phyloP scores from a whole-genome alignment of 225 moss, liverwort and hornwort genomes.

The Sphagnum contortum region DNA sequence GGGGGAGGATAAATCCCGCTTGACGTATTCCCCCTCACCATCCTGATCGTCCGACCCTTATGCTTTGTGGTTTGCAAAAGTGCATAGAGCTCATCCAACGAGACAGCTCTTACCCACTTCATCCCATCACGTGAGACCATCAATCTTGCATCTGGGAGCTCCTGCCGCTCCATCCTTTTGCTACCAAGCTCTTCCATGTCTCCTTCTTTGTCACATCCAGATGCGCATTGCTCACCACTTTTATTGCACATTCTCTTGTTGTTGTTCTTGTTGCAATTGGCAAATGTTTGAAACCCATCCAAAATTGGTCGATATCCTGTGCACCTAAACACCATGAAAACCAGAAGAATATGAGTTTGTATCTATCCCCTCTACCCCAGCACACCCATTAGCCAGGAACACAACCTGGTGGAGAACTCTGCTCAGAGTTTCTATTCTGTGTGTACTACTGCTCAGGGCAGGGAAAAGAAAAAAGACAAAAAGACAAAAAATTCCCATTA shows the following conservation, averaged over 20 bases:
- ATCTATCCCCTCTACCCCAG: not conserved
- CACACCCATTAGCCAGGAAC: not conserved
- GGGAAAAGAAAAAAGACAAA: too few species aligned
- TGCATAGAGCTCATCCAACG: constrained; percentile 50
- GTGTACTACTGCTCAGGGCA: too few species aligned
- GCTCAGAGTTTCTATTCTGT: too few species aligned
- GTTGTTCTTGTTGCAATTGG: constrained; percentile 11
- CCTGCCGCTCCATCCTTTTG: constrained; percentile 5
- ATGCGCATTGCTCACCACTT: constrained; percentile 16
- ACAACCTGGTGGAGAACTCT: too few species aligned
- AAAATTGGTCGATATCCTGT: constrained; percentile 81
- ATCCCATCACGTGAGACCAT: constrained; percentile 46
- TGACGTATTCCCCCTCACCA: constrained; percentile 69
- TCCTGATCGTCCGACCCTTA: constrained; percentile 48
- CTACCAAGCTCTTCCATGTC: constrained; percentile 53
- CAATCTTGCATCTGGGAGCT: constrained; percentile 16
- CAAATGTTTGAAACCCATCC: constrained; percentile 67
- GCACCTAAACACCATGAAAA: constrained; percentile 29
- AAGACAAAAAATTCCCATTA: not conserved
- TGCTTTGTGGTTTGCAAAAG: constrained; percentile 34
- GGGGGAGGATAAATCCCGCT: constrained; percentile 58
- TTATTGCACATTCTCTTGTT: constrained; percentile 19
- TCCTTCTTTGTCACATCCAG: constrained; percentile 16
- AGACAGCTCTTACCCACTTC: constrained; percentile 50
- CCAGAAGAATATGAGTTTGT: constrained; percentile 1